Conservation (phyloP, 176 grass and related monocot genomes). For the Neostapfia colusana region DNA sequence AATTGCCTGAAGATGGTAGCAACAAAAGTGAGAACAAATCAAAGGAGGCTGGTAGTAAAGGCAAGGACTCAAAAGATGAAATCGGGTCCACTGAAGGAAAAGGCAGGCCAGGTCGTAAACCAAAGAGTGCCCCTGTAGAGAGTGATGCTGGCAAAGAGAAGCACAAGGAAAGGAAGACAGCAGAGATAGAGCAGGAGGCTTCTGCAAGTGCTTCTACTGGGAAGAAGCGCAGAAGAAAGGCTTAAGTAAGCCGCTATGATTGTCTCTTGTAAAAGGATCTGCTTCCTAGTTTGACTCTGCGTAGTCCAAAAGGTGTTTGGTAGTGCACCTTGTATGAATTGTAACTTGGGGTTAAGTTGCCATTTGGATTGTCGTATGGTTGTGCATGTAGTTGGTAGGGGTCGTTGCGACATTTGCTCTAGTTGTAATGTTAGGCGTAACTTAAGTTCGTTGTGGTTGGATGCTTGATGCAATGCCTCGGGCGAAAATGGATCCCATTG, state of each 20-base stretch:
- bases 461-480: constrained; percentile 21
- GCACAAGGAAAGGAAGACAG: constrained; percentile 32
- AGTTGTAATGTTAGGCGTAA: constrained; percentile 50
- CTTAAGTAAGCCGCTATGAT: neutral
- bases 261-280: constrained; percentile 47
- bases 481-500: constrained; percentile 22
- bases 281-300: neutral
- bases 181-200: constrained; percentile 42
- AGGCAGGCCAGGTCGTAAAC: constrained; percentile 44
- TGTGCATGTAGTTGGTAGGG: constrained; percentile 40
- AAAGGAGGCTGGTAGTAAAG: constrained; percentile 40
- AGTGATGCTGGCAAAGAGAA: constrained; percentile 48
- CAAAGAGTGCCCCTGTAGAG: constrained; percentile 20
- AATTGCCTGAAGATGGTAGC: constrained; percentile 26
- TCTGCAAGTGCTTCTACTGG: constrained; percentile 42
- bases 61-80: constrained; percentile 42
- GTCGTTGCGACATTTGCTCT: constrained; percentile 40
- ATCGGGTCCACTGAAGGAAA: constrained; percentile 50
- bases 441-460: constrained; percentile 19
- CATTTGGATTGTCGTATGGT: constrained; percentile 41
- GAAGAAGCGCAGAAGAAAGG: constrained; percentile 74
- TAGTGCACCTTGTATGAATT: constrained; percentile 36
- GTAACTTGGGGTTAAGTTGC: constrained; percentile 34
- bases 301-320: constrained; percentile 30
- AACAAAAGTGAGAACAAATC: constrained; percentile 37